Percentiles rank a stretch among this genome's conserved stretches.
Conservation (phyloP, 257 asterid species). For the Ocimum tenuiflorum region DNA sequence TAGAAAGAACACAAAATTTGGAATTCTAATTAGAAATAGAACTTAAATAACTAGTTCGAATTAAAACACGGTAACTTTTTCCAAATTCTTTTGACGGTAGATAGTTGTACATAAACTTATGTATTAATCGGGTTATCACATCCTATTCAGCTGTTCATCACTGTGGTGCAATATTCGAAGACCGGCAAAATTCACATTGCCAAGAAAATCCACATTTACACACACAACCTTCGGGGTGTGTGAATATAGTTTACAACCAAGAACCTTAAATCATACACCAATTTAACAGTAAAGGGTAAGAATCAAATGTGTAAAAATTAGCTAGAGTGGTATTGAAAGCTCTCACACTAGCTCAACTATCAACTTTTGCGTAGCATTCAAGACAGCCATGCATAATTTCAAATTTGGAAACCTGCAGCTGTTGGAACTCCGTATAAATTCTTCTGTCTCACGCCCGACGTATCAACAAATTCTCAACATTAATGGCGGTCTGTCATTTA, state of each 20-base stretch:
- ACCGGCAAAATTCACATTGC: too few species aligned
- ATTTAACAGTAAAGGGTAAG: neutral
- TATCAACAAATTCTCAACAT: neutral
- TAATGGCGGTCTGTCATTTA: neutral
- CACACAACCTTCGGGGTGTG: neutral
- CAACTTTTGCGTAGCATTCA: neutral
- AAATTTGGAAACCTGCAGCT: neutral
- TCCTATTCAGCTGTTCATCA: too few species aligned
- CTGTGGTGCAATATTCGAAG: too few species aligned
- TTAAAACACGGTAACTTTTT: too few species aligned
- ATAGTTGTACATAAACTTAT: too few species aligned
- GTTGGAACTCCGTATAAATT: neutral
- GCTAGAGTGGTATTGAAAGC: neutral
- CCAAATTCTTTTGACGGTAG: too few species aligned
- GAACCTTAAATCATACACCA: neutral
- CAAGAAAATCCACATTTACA: too few species aligned
- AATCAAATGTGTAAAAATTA: neutral
- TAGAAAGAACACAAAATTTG: too few species aligned
- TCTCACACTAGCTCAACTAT: slow-evolving; percentile 8
- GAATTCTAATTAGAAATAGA: too few species aligned
- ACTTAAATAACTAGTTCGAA: too few species aligned
- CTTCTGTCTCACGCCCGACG: neutral
- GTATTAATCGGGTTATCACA: too few species aligned
- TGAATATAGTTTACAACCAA: neutral
- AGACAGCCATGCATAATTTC: slow-evolving; percentile 4